Percentiles rank a stretch among this genome's conserved stretches.
Conservation (phyloP, 2,329 filamentous ascomycete species). For the Keithomyces neogunnii region DNA sequence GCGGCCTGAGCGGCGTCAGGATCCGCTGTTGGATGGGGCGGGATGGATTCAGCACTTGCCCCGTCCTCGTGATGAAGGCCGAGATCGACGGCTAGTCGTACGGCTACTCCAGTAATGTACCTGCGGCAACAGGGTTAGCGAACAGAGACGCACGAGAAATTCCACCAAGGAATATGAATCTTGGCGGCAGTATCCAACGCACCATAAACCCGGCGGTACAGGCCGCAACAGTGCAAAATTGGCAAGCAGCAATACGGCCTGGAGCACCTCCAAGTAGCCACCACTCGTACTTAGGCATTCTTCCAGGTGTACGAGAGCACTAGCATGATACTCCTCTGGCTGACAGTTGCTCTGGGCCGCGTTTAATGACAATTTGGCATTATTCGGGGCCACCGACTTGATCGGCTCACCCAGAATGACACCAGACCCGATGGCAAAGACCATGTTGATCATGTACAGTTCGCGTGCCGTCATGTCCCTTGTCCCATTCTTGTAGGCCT, state of each 20-base stretch:
- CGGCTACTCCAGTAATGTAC: conserved; percentile 92
- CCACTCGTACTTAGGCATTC: conserved; percentile 75
- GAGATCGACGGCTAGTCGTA: conserved; percentile 81
- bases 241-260: conserved; percentile 84
- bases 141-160: background rate
- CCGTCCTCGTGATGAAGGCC: conserved; percentile 91
- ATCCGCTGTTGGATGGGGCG: conserved; percentile 32
- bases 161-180: background rate
- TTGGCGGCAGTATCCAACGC: conserved; percentile 13
- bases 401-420: conserved; percentile 70
- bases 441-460: conserved; percentile 92
- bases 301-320: conserved; percentile 85
- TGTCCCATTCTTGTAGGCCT: conserved; percentile 63
- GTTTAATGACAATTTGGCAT: conserved; percentile 21
- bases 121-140: conserved; percentile 18
- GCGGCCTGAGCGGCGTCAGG: conserved; percentile 16
- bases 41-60: conserved; percentile 50
- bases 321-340: conserved; percentile 93
- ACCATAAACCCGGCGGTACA: conserved; percentile 87
- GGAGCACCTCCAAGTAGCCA: conserved; percentile 86
- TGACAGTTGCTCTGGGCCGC: conserved; percentile 44
- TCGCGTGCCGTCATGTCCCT: conserved; percentile 65
- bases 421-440: conserved; percentile 90
- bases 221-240: conserved; percentile 87
- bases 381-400: conserved; percentile 34